Base-by-base conservation (phyloP, 371 early-diverging fungal genomes). In the Saksenaea vasiformis region DNA sequence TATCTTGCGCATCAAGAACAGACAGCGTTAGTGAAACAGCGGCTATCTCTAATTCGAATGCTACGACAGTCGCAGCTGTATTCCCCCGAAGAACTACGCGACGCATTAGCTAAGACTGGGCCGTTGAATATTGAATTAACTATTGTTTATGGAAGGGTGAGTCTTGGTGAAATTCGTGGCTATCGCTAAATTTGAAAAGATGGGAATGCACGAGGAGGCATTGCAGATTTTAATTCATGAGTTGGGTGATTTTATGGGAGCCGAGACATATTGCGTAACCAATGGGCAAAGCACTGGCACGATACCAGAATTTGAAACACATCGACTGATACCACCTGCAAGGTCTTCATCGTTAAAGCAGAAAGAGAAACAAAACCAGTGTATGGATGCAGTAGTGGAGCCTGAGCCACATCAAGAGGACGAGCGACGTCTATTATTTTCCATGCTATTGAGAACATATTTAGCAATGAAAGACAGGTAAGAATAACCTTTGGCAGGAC, bases 181-280 rank as follows among this genome's bases (percentile, higher is more conserved):
- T 15, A 31, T 31, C 31, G 7, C 31, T 24, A 39, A 51, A 24
- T 31, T 56, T 37, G 17, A 36, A 28, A 64, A 89, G 88, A 67
- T 80, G 66, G 69, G 67, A 19, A 74, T 78, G 38, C 86, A 86
- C 59, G 75, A 84, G 39, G 79, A 83, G 9, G 84, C 84, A 24
- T 67, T 90, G 37, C 62, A 68, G 34, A 79, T 83, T 17, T 60
- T 88, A 61, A 87, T 84, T 22, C 75, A 81, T 34, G 75, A 79
- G 9, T 36, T 90, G 38, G 67, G 73, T 13, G 92, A 92, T 62
- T 85, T 83, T 67, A 76, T 79, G 13, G 89, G 87, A 31, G 90
- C 86, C 10, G 91, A 92, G 60, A 83, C 78, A n/a, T 83, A 84
- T 39, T 88, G 88, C 58, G 77, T 84, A 14, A 85, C 84, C 11